phyloP scores from a whole-genome alignment of 2,329 filamentous ascomycete species.

The Canariomyces notabilis region DNA sequence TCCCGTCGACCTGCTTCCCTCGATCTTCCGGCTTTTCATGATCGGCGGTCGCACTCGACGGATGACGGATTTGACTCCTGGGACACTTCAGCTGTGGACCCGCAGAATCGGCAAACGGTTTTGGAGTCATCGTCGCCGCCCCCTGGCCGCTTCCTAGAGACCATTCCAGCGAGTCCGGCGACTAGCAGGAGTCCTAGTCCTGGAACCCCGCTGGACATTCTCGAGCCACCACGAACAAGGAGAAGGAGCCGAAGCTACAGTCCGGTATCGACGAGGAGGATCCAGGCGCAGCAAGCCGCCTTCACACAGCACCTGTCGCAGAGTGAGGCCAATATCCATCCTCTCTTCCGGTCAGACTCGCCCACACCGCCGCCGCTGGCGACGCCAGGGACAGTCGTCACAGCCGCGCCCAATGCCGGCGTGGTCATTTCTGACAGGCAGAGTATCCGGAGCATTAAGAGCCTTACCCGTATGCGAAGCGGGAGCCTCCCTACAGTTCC shows the following conservation, averaged over 20 bases:
- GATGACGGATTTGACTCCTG: constrained; percentile 70
- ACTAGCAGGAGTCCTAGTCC: constrained; percentile 62
- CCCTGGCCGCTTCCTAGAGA: constrained; percentile 55
- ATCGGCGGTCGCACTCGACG: constrained; percentile 30
- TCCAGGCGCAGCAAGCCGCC: constrained; percentile 28
- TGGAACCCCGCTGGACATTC: constrained; percentile 50
- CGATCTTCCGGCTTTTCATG: constrained; percentile 38
- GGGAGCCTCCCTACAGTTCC: constrained; percentile 46
- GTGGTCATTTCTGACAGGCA: constrained; percentile 54
- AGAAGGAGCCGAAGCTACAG: constrained; percentile 50
- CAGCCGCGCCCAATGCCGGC: constrained; percentile 64
- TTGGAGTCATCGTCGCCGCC: constrained; percentile 43
- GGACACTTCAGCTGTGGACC: constrained; percentile 66
- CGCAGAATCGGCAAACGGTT: constrained; percentile 55
- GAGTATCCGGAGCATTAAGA: constrained; percentile 46
- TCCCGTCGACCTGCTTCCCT: constrained; percentile 42
- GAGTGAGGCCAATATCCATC: constrained; percentile 68
- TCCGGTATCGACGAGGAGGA: constrained; percentile 33
- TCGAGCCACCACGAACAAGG: constrained; percentile 43
- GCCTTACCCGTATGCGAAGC: constrained; percentile 50
- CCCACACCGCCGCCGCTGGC: constrained; percentile 60
- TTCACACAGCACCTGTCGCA: constrained; percentile 34
- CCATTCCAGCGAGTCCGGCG: constrained; percentile 63
- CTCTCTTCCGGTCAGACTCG: constrained; percentile 69
- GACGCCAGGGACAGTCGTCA: constrained; percentile 65